Conservation (phyloP, 148 eudicot genomes). For the Dysphania ambrosioides region DNA sequence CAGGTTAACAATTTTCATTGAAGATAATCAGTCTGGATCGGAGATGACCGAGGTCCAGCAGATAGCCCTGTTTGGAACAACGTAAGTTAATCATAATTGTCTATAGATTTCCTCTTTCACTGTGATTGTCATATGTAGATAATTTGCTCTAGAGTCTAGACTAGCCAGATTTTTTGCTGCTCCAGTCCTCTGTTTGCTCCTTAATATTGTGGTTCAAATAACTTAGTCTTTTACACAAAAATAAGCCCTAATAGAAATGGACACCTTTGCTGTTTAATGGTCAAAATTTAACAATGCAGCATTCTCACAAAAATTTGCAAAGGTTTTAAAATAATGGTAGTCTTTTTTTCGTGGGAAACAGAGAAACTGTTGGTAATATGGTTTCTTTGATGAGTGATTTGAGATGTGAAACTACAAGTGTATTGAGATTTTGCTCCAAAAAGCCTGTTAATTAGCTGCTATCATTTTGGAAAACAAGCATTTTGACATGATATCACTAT, state of each 20-base stretch:
- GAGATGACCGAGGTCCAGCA: conserved; percentile 81
- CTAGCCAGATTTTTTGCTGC: neutral
- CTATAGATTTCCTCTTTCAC: neutral
- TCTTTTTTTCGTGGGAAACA: neutral
- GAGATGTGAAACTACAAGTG: neutral
- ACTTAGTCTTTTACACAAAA: neutral
- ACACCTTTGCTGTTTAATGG: neutral
- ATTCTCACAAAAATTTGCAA: no score
- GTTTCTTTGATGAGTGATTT: neutral
- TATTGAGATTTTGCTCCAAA: neutral
- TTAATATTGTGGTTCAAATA: no score
- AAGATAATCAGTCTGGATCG: conserved; percentile 89
- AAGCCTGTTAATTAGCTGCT: neutral
- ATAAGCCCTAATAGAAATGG: neutral
- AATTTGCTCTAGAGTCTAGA: neutral
- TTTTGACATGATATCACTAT: no score
- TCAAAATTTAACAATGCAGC: neutral
- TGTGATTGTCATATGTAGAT: conserved; percentile 2
- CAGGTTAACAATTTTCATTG: conserved; percentile 95
- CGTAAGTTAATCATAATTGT: conserved; percentile 55
- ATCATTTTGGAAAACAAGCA: neutral
- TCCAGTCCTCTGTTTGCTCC: neutral
- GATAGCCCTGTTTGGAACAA: conserved; percentile 74
- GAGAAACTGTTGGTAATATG: neutral
- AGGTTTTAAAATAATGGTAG: neutral